Evolutionary conservation across 1,284 basidiomycete genomes (phyloP).

Genomic region (Pholiota adiposa): DNA sequence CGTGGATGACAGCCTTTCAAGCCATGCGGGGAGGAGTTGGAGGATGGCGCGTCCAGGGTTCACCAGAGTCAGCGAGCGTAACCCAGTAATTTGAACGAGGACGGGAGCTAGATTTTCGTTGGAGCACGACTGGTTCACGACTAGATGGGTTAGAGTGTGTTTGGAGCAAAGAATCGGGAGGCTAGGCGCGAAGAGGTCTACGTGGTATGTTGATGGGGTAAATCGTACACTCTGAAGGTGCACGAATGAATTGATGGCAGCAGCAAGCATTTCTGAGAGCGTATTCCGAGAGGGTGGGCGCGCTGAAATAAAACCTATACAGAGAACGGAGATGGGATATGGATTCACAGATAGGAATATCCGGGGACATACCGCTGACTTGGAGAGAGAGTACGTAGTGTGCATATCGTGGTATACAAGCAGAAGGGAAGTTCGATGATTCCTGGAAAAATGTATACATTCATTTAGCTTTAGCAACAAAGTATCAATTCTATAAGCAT

Average conservation of each 20-base stretch:
- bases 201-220: slow-evolving; percentile 41
- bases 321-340: neutral
- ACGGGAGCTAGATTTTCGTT: slow-evolving; percentile 36
- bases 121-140: slow-evolving; percentile 45
- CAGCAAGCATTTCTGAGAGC: slow-evolving; percentile 34
- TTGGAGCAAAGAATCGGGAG: slow-evolving; percentile 32
- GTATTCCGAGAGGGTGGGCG: slow-evolving; percentile 38
- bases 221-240: slow-evolving; percentile 44
- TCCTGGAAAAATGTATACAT: slow-evolving; percentile 22
- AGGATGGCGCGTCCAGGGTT: slow-evolving; percentile 48
- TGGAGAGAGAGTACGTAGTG: slow-evolving; percentile 43
- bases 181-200: slow-evolving; percentile 38
- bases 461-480: too few relatives aligned
- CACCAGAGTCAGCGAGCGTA: slow-evolving; percentile 42
- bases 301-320: slow-evolving; percentile 42
- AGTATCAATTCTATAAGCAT: too few relatives aligned
- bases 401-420: slow-evolving; percentile 43
- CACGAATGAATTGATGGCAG: slow-evolving; percentile 39
- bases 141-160: slow-evolving; percentile 37
- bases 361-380: slow-evolving; percentile 42
- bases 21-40: slow-evolving; percentile 49
- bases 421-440: slow-evolving; percentile 42
- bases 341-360: neutral
- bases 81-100: slow-evolving; percentile 35
- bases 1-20: slow-evolving; percentile 35